A percentile compares a stretch with the other conserved stretches of the same genome.
phyloP scores from a whole-genome alignment of 2,329 filamentous ascomycete genomes.

The Curvularia verruculosa region DNA sequence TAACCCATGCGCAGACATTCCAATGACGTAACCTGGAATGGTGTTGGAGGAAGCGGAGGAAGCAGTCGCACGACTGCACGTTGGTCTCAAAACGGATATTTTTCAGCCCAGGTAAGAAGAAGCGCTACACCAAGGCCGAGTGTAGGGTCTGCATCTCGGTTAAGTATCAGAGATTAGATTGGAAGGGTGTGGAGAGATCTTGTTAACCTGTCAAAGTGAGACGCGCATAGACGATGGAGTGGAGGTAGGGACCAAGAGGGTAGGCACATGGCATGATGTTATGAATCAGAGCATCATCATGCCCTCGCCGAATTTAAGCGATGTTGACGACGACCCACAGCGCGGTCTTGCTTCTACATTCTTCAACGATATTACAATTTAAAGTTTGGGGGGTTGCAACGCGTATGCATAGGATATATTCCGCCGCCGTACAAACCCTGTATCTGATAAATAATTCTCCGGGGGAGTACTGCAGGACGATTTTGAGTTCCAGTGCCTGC shows the following conservation, averaged over 20 bases:
- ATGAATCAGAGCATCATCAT: background rate
- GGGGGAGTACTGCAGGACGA: constrained; percentile 13
- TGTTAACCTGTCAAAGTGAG: constrained; percentile 8
- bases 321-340: background rate
- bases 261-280: background rate
- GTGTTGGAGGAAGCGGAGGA: constrained; percentile 4
- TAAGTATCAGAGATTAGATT: constrained; percentile 12
- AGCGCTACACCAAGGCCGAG: constrained; percentile 15
- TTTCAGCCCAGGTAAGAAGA: constrained; percentile 7
- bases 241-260: constrained; percentile 5
- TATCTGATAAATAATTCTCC: constrained; percentile 10
- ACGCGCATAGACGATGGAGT: constrained; percentile 11
- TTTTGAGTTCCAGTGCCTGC: constrained; percentile 7
- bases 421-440: constrained; percentile 17
- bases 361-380: constrained; percentile 1
- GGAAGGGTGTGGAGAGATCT: constrained; percentile 3
- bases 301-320: background rate
- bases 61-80: constrained; percentile 20
- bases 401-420: constrained; percentile 11
- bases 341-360: background rate
- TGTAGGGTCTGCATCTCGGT: constrained; percentile 11
- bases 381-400: constrained; percentile 10
- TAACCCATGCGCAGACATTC: constrained; percentile 6
- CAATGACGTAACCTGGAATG: constrained; percentile 23
- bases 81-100: constrained; percentile 14